Conservation (phyloP, 2,329 filamentous ascomycete genomes). For the Aureobasidium melanogenum region DNA sequence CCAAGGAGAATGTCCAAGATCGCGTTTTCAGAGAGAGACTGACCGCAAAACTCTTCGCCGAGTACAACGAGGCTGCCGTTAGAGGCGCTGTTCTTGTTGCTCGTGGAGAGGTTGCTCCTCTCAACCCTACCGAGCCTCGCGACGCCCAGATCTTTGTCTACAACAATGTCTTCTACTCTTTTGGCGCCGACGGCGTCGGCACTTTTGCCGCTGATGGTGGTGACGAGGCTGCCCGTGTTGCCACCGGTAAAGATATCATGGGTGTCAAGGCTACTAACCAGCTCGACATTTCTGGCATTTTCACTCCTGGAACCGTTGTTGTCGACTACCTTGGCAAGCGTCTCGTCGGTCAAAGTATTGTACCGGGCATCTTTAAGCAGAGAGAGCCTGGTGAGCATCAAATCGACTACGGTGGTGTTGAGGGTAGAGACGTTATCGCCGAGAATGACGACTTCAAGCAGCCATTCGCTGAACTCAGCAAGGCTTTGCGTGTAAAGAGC, state of each 20-base stretch:
- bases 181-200: conserved; percentile 92
- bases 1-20: conserved; percentile 88
- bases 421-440: conserved; percentile 91
- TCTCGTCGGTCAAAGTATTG: conserved; percentile 94
- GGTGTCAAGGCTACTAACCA: conserved; percentile 95
- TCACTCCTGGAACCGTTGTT: conserved; percentile 91
- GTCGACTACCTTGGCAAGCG: conserved; percentile 96
- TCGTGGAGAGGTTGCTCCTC: conserved; percentile 79
- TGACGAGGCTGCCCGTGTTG: conserved; percentile 89
- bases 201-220: conserved; percentile 95
- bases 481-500: conserved; percentile 82
- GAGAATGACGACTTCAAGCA: conserved; percentile 78
- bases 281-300: conserved; percentile 87
- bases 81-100: conserved; percentile 88
- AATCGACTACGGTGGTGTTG: conserved; percentile 96
- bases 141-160: conserved; percentile 99
- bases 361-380: conserved; percentile 98
- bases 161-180: conserved; percentile 99
- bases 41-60: conserved; percentile 90
- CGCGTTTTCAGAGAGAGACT: conserved; percentile 91
- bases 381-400: conserved; percentile 95
- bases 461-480: conserved; percentile 83
- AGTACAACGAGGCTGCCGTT: conserved; percentile 93
- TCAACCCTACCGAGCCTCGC: conserved; percentile 86
- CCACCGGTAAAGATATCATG: conserved; percentile 91